Evolutionary conservation across 345 rosid species (phyloP), one percentile per base, ranked within the genome.

Genomic region (Aquilaria yunnanensis): DNA sequence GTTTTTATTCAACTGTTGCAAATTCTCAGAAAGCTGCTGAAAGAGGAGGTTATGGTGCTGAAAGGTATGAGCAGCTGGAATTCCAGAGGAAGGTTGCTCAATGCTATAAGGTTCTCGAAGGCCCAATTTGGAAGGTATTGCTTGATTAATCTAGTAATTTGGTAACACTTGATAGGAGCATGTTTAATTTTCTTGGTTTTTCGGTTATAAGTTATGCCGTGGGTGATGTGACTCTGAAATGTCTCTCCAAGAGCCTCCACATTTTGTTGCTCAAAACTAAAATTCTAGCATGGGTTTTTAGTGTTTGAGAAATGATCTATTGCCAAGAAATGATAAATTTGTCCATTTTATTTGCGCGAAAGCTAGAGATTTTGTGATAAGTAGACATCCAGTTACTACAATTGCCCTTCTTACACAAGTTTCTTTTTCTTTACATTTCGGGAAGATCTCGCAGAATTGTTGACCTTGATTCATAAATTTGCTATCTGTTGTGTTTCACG

Each of bases 21-120:
- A 62, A 60, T 56, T 66, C 32, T 47, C 83, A 88, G 83, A 88
- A 77, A 86, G 97, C 98, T 67, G 90, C 97, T 0, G 90, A 90
- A 69, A 88, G 98, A 80, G 97, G 98, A 65, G 99, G 97, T 60
- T 90, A 88, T 59, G 96, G 99, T 47, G 87, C 75, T 31, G 99
- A 93, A 87, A 83, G 97, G 68, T 93, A 93, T 30, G 99, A 93
- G 68, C 77, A 72, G 32, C 80, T 90, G 32, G 96, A 93, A 71
- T 88, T 93, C 76, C 96, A 93, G 74, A 82, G 13, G 62, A 88
- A 86, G 71, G 97, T 93, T 5, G 83, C 88, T 6, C 71, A 69
- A 34, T 67, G 70, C 64, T 88, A 90, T 67, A 77, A 67, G 73
- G 72, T 78, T 63, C 85, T 85, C 6, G 75, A 62, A 0, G 96